phyloP scores from a whole-genome alignment of 768 basidiomycete species.

The Russula ochroleuca region DNA sequence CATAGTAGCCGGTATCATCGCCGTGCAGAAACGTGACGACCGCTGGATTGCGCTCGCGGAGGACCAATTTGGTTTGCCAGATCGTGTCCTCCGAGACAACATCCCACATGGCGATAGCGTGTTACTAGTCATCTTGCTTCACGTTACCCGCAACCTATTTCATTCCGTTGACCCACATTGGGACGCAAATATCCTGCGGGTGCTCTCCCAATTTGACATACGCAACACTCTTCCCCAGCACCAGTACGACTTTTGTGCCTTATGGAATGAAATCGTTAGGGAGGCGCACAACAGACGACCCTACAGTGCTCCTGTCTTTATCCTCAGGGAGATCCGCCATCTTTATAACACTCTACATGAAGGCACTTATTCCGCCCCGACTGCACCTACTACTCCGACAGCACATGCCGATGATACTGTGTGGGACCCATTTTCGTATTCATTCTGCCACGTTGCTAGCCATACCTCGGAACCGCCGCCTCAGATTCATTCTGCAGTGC shows the following conservation, averaged over 20 bases:
- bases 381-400: neutral
- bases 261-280: conserved; percentile 14
- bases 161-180: neutral
- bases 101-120: neutral
- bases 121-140: neutral
- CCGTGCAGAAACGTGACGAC: neutral
- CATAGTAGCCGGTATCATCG: neutral
- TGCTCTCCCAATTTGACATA: neutral
- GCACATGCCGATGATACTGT: neutral
- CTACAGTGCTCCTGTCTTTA: neutral
- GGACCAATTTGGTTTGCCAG: neutral
- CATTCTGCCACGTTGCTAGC: neutral
- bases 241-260: conserved; percentile 5
- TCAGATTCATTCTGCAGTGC: neutral
- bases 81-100: neutral
- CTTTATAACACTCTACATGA: neutral
- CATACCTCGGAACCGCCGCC: neutral
- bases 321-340: neutral
- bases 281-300: neutral
- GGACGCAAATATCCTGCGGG: neutral
- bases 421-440: neutral
- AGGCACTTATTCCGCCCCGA: neutral
- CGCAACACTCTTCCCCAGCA: neutral
- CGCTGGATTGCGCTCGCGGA: conserved; percentile 1
- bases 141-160: neutral